Evolutionary conservation across 345 rosid genomes (phyloP).

Genomic region (Jatropha curcas): DNA sequence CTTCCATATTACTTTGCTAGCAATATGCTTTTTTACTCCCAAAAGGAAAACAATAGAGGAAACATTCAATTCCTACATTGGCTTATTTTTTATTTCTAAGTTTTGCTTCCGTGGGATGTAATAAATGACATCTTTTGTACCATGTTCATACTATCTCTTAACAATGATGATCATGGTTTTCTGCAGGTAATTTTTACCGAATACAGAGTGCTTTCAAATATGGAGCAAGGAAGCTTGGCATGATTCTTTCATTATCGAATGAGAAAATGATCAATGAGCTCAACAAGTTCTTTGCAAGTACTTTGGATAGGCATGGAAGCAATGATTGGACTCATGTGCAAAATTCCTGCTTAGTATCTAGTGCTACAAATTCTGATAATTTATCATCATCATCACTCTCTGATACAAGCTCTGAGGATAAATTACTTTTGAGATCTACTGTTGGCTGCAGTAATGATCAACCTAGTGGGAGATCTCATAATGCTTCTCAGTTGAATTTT

Average conservation of each 20-base stretch:
- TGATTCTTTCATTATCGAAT: slow-evolving; percentile 54
- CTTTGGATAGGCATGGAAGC: slow-evolving; percentile 36
- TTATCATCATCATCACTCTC: slow-evolving; percentile 12
- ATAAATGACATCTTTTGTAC: too few relatives aligned
- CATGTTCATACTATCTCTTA: background rate
- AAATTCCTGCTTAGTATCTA: slow-evolving; percentile 1
- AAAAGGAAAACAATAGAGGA: background rate
- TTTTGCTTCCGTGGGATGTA: too few relatives aligned
- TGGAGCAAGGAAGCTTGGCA: slow-evolving; percentile 85
- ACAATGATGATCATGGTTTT: background rate
- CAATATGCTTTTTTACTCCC: background rate
- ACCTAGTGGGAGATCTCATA: background rate
- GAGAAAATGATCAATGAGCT: slow-evolving; percentile 58
- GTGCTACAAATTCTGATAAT: slow-evolving; percentile 8
- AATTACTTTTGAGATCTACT: slow-evolving; percentile 6
- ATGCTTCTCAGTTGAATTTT: background rate
- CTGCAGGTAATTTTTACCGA: slow-evolving; percentile 72
- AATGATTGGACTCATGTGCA: slow-evolving; percentile 15
- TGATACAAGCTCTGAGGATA: slow-evolving; percentile 17
- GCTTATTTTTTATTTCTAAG: too few relatives aligned
- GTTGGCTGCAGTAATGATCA: slow-evolving; percentile 4
- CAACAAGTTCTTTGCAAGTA: slow-evolving; percentile 54
- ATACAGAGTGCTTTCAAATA: slow-evolving; percentile 86
- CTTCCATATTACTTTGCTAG: background rate
- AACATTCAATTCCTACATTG: background rate